Percentiles rank a stretch among this genome's conserved stretches.
Conservation (phyloP, 768 basidiomycete genomes). For the Suillus variegatus region DNA sequence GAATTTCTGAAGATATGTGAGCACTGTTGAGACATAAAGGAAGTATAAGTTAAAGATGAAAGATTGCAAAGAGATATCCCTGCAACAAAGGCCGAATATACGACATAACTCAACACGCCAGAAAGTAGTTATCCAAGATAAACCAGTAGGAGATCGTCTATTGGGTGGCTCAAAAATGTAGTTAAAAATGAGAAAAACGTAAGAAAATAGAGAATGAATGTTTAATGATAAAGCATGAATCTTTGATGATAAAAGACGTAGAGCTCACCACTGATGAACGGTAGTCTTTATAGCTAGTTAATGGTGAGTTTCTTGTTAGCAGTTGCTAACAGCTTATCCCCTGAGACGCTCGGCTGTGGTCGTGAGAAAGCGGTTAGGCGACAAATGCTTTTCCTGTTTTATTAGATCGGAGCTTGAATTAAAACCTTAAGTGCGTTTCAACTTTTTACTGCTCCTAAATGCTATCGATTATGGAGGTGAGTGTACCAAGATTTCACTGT, state of each 20-base stretch:
- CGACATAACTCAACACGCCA: constrained; percentile 28
- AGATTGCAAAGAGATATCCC: constrained; percentile 29
- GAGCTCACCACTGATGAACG: constrained; percentile 26
- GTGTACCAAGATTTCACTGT: constrained; percentile 1
- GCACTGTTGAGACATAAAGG: constrained; percentile 7
- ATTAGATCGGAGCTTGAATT: constrained; percentile 32
- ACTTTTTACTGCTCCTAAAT: neutral
- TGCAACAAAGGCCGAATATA: constrained; percentile 34
- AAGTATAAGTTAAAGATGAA: constrained; percentile 6
- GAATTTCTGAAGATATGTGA: constrained; percentile 23
- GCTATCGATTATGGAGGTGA: constrained; percentile 19
- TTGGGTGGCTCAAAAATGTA: constrained; percentile 9
- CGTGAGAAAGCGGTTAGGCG: constrained; percentile 35
- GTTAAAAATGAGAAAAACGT: constrained; percentile 18
- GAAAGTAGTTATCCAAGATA: constrained; percentile 37
- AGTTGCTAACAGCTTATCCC: constrained; percentile 38
- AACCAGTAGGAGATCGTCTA: constrained; percentile 26
- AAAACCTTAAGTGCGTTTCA: neutral
- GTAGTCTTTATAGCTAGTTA: constrained; percentile 11
- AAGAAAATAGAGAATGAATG: neutral
- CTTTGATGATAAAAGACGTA: constrained; percentile 15
- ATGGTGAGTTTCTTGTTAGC: constrained; percentile 22
- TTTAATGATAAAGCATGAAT: constrained; percentile 7
- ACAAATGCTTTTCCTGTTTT: constrained; percentile 28
- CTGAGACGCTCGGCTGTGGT: constrained; percentile 35